phyloP scores from a whole-genome alignment of 306 rosid genomes.

The Cercis canadensis region DNA sequence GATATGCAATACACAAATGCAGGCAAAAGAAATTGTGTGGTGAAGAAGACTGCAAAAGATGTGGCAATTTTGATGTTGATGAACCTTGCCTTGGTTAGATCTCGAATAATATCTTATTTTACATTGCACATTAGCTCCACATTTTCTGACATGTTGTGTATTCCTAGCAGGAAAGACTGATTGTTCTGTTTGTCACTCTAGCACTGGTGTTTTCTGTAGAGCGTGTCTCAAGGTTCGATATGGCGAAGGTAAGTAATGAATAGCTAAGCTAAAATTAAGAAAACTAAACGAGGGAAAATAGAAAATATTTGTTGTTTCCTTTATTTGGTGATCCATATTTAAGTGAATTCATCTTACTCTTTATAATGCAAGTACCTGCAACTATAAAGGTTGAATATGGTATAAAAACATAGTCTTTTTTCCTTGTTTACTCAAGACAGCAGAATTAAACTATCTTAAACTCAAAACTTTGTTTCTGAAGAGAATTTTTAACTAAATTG shows the following conservation, averaged over 20 bases:
- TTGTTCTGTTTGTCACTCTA: slow-evolving; percentile 78
- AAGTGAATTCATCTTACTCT: slow-evolving; percentile 8
- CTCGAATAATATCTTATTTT: slow-evolving; percentile 7
- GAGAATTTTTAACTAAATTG: not conserved
- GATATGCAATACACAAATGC: slow-evolving; percentile 36
- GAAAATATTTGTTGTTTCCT: too few relatives aligned
- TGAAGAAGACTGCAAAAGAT: slow-evolving; percentile 76
- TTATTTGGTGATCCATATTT: too few relatives aligned
- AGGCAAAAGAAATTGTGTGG: slow-evolving; percentile 81
- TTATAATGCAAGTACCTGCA: not conserved
- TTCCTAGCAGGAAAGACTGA: slow-evolving; percentile 71
- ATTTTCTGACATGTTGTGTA: slow-evolving; percentile 20
- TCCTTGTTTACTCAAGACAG: not conserved
- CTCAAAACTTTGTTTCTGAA: not conserved
- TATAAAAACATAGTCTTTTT: not conserved
- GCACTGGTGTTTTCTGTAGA: slow-evolving; percentile 70
- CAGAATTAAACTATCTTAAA: not conserved
- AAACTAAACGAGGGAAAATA: too few relatives aligned
- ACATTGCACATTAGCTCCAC: not conserved
- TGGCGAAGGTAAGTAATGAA: slow-evolving; percentile 68
- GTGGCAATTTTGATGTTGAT: slow-evolving; percentile 62
- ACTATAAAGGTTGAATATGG: not conserved
- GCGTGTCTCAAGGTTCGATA: slow-evolving; percentile 78
- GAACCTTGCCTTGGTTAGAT: slow-evolving; percentile 72
- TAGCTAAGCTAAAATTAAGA: not conserved